Evolutionary conservation across 768 basidiomycete species (phyloP).

Genomic region (Boletus rufocinnamomeus): DNA sequence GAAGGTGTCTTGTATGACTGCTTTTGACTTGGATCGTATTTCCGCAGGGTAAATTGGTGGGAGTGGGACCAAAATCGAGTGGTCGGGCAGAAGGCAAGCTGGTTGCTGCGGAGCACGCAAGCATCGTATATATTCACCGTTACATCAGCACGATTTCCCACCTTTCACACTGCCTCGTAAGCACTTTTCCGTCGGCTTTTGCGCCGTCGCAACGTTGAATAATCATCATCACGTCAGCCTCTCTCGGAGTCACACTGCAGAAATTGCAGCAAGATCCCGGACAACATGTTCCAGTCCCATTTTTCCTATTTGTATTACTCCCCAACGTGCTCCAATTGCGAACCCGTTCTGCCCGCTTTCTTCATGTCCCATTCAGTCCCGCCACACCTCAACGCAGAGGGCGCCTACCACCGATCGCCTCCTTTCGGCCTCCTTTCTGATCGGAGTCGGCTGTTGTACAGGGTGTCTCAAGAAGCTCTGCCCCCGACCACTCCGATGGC

Average conservation of each 20-base stretch:
- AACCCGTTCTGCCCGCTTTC: constrained; percentile 1
- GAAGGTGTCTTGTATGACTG: constrained; percentile 19
- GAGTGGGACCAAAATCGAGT: constrained; percentile 1
- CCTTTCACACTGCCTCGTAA: constrained; percentile 28
- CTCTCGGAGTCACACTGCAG: constrained; percentile 16
- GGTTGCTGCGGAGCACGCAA: constrained; percentile 38
- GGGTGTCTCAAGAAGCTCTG: constrained; percentile 4
- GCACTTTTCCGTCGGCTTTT: constrained; percentile 16
- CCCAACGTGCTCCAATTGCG: neutral
- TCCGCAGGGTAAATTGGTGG: constrained; percentile 9
- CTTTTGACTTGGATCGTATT: constrained; percentile 21
- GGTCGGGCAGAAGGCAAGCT: constrained; percentile 11
- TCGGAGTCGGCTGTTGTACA: constrained; percentile 18
- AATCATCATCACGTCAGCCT: constrained; percentile 23
- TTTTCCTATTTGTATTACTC: neutral
- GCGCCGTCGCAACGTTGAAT: constrained; percentile 12
- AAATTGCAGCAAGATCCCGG: constrained; percentile 8
- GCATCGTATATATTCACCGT: constrained; percentile 36
- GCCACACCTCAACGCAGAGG: constrained; percentile 13
- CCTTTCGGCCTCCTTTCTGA: constrained; percentile 22
- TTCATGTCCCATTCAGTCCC: constrained; percentile 6
- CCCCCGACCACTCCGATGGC: constrained; percentile 9
- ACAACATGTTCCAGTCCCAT: neutral
- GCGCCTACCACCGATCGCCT: constrained; percentile 29
- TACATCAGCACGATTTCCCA: constrained; percentile 37